phyloP scores from a whole-genome alignment of 495 filamentous ascomycete genomes.

The Durotheca rogersii region DNA sequence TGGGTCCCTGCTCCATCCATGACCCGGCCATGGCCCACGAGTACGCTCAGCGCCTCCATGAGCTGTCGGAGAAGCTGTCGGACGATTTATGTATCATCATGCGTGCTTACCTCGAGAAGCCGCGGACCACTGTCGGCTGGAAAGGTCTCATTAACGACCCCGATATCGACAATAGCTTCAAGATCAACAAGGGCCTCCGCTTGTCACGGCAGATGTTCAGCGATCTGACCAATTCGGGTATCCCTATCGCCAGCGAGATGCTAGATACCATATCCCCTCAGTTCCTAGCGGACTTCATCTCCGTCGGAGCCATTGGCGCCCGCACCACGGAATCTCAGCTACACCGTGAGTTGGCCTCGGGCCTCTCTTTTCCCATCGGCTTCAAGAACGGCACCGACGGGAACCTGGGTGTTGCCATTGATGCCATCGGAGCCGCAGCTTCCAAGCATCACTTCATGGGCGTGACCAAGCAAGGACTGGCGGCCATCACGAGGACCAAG shows the following conservation, averaged over 20 bases:
- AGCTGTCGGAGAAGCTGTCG: conserved; percentile 68
- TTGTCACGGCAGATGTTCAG: conserved; percentile 86
- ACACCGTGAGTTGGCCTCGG: conserved; percentile 93
- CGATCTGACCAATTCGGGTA: conserved; percentile 78
- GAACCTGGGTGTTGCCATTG: conserved; percentile 89
- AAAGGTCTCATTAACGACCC: conserved; percentile 99
- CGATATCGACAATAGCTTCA: conserved; percentile 93
- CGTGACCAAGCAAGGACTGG: conserved; percentile 97
- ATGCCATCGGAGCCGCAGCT: conserved; percentile 89
- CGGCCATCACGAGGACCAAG: conserved; percentile 86
- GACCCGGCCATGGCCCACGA: conserved; percentile 86
- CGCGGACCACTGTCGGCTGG: conserved; percentile 98
- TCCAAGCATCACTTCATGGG: conserved; percentile 97
- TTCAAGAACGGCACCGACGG: conserved; percentile 99
- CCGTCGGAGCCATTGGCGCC: conserved; percentile 91
- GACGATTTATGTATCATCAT: conserved; percentile 90
- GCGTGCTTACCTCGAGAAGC: conserved; percentile 99
- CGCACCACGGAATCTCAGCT: conserved; percentile 97
- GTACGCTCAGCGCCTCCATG: conserved; percentile 76
- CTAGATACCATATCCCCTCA: conserved; percentile 95
- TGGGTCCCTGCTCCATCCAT: conserved; percentile 96
- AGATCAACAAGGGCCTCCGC: conserved; percentile 98
- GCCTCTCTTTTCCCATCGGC: conserved; percentile 94
- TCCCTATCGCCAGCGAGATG: conserved; percentile 97
- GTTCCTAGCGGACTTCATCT: conserved; percentile 93